A percentile compares a stretch with the other conserved stretches of the same genome.
Conservation (phyloP, 2,329 filamentous ascomycete species). For the Trichoderma breve region DNA sequence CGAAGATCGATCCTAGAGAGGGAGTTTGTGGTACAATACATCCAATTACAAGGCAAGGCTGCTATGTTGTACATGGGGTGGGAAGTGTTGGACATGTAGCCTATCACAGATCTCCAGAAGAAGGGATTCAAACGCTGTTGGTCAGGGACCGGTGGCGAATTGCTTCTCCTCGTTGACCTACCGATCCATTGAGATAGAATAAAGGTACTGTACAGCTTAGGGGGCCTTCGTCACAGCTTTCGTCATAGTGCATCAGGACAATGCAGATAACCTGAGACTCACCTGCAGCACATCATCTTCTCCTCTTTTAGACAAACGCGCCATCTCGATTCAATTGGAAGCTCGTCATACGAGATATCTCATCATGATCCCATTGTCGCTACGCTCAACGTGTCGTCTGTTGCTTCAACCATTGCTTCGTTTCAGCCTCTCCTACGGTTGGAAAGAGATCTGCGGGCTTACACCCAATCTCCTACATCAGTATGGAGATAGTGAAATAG, state of each 20-base stretch:
- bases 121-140: background rate
- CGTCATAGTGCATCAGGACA: background rate
- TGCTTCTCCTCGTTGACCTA: background rate
- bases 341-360: background rate
- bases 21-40: background rate
- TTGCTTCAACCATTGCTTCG: background rate
- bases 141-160: constrained; percentile 9
- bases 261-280: background rate
- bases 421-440: background rate
- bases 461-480: background rate
- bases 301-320: background rate
- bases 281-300: background rate
- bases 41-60: background rate
- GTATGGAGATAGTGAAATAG: background rate
- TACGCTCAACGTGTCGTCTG: background rate
- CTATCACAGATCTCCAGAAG: background rate
- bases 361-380: background rate
- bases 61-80: background rate
- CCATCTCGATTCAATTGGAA: background rate
- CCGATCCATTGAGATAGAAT: background rate
- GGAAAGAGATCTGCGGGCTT: background rate
- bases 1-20: background rate
- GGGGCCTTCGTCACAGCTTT: background rate
- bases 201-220: background rate
- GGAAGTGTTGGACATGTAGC: background rate